Conservation (phyloP, 805 yeast species). For the Candida argentea region DNA sequence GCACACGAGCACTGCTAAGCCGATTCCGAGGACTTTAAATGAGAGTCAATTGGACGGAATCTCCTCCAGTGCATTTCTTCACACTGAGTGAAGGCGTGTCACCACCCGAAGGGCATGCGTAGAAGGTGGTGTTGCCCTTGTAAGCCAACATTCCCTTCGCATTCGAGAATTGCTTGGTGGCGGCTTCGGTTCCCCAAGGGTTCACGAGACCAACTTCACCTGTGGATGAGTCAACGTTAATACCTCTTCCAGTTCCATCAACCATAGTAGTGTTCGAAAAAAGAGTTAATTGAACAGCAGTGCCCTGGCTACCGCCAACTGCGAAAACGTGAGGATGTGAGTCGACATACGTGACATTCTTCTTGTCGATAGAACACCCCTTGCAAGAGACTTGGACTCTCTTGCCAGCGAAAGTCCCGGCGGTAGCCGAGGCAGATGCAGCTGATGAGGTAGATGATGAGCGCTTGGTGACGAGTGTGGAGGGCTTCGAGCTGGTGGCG, state of each 20-base stretch:
- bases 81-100: slow-evolving; percentile 15
- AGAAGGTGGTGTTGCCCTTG: slow-evolving; percentile 24
- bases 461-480: slow-evolving; percentile 3
- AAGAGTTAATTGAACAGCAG: slow-evolving; percentile 14
- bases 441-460: slow-evolving; percentile 4
- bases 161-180: slow-evolving; percentile 32
- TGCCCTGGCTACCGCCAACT: slow-evolving; percentile 23
- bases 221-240: slow-evolving; percentile 17
- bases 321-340: slow-evolving; percentile 23
- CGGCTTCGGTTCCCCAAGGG: slow-evolving; percentile 21
- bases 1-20: too few species aligned
- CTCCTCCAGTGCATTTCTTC: slow-evolving; percentile 21
- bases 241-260: slow-evolving; percentile 21
- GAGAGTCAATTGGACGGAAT: too few species aligned
- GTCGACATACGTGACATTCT: slow-evolving; percentile 17
- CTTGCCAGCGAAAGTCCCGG: slow-evolving; percentile 3
- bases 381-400: slow-evolving; percentile 8
- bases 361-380: slow-evolving; percentile 13
- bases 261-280: slow-evolving; percentile 17
- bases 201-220: slow-evolving; percentile 25
- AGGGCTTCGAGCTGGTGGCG: slow-evolving; percentile 2
- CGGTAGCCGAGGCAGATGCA: slow-evolving; percentile 1
- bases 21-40: too few species aligned
- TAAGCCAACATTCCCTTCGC: slow-evolving; percentile 25
- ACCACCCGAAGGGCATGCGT: slow-evolving; percentile 26